Conservation (phyloP, 2,329 filamentous ascomycete species). For the Incumbomyces delicatus region DNA sequence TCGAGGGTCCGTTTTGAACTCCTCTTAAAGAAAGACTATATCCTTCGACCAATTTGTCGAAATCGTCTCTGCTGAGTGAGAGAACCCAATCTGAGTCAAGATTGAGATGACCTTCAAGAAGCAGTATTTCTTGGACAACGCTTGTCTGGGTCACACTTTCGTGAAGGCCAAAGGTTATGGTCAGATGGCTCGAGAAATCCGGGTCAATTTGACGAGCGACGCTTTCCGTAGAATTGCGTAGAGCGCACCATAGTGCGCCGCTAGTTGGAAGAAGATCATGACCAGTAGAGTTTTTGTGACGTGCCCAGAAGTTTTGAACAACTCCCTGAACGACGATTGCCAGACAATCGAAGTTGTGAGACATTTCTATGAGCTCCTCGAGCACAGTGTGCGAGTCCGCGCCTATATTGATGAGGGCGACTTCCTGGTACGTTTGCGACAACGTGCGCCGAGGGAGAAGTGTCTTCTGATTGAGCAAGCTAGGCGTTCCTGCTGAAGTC, state of each 20-base stretch:
- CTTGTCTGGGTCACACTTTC: constrained; percentile 28
- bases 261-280: constrained; percentile 53
- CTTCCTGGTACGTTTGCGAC: constrained; percentile 45
- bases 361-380: constrained; percentile 56
- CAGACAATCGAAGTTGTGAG: constrained; percentile 60
- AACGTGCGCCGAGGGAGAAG: constrained; percentile 46
- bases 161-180: constrained; percentile 61
- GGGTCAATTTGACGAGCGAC: constrained; percentile 43
- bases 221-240: constrained; percentile 35
- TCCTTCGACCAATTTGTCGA: constrained; percentile 28
- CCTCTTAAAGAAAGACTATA: constrained; percentile 43
- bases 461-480: constrained; percentile 48
- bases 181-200: constrained; percentile 58
- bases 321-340: constrained; percentile 54
- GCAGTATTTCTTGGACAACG: constrained; percentile 39
- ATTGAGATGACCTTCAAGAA: constrained; percentile 61
- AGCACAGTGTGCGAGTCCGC: constrained; percentile 52
- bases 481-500: constrained; percentile 54
- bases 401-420: constrained; percentile 48
- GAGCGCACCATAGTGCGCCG: constrained; percentile 1
- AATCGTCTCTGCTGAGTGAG: constrained; percentile 38
- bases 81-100: constrained; percentile 57
- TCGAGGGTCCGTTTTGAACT: constrained; percentile 4
- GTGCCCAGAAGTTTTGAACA: constrained; percentile 57
- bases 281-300: constrained; percentile 49